Percentiles rank a stretch among this genome's conserved stretches.
Conservation (phyloP, 129 eudicot genomes). For the Chrysanthemum seticuspe region DNA sequence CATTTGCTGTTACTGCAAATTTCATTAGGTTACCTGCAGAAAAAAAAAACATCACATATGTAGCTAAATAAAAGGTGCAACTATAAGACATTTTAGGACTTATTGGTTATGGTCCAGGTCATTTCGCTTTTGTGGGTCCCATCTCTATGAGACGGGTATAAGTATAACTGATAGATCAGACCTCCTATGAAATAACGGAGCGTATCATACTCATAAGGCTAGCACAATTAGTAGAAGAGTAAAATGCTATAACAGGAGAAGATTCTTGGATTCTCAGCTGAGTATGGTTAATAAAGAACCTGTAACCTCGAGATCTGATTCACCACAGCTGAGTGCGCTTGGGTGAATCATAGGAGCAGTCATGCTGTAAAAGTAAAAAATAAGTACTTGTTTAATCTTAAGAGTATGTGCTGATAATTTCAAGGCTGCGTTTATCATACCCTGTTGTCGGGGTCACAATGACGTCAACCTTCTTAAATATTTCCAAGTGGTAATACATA, state of each 20-base stretch:
- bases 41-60: background rate
- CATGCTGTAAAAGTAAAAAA: background rate
- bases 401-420: background rate
- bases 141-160: background rate
- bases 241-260: background rate
- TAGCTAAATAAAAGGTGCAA: background rate
- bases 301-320: conserved; percentile 28
- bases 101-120: background rate
- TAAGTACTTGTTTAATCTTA: background rate
- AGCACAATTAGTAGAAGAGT: background rate
- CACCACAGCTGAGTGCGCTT: background rate
- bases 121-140: background rate
- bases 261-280: background rate
- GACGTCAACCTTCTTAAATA: conserved; percentile 77
- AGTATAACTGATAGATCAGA: background rate
- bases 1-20: background rate
- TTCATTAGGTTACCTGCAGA: conserved; percentile 1
- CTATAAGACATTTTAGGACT: background rate
- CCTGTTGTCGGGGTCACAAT: conserved; percentile 91
- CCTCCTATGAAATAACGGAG: background rate
- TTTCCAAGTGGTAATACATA: conserved; percentile 84
- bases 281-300: background rate
- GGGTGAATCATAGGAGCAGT: background rate
- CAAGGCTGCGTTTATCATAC: conserved; percentile 29
- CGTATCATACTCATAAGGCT: background rate